phyloP scores from a whole-genome alignment of 1,284 basidiomycete genomes.

The Cutaneotrichosporon sp. region DNA sequence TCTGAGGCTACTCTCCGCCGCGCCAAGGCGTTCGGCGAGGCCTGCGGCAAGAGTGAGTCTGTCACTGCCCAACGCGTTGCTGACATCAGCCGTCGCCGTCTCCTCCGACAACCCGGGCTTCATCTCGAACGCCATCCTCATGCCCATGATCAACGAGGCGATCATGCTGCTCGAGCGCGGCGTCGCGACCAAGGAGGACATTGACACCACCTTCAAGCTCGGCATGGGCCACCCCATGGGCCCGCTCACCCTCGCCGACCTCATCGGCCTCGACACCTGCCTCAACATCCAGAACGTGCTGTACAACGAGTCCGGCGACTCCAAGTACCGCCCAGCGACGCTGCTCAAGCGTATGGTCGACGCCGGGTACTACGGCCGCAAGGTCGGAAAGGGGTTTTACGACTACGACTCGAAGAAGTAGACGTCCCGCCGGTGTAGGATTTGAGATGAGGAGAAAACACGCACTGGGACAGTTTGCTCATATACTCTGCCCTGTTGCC shows the following conservation, averaged over 20 bases:
- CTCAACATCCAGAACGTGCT: constrained; percentile 84
- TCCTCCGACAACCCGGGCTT: constrained; percentile 86
- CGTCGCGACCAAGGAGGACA: constrained; percentile 84
- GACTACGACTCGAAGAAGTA: constrained; percentile 49
- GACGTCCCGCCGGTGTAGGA: background rate
- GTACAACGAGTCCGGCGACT: constrained; percentile 81
- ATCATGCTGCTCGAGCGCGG: constrained; percentile 91
- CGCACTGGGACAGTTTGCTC: no score
- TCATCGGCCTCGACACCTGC: constrained; percentile 89
- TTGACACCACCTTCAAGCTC: constrained; percentile 85
- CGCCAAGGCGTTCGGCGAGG: constrained; percentile 75
- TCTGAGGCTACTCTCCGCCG: constrained; percentile 66
- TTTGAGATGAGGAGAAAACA: background rate
- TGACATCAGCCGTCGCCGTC: constrained; percentile 80
- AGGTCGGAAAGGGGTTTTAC: constrained; percentile 69
- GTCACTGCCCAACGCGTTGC: no score
- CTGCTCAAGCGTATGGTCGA: constrained; percentile 93
- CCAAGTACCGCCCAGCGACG: constrained; percentile 92
- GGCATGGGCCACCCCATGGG: constrained; percentile 98
- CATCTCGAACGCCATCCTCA: constrained; percentile 48
- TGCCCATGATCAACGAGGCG: constrained; percentile 60
- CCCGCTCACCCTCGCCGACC: constrained; percentile 76
- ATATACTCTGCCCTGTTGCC: no score
- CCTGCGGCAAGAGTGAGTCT: constrained; percentile 79
- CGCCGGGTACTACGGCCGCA: constrained; percentile 90